Conservation (phyloP, 805 yeast species). For the Candida hungchunana region DNA sequence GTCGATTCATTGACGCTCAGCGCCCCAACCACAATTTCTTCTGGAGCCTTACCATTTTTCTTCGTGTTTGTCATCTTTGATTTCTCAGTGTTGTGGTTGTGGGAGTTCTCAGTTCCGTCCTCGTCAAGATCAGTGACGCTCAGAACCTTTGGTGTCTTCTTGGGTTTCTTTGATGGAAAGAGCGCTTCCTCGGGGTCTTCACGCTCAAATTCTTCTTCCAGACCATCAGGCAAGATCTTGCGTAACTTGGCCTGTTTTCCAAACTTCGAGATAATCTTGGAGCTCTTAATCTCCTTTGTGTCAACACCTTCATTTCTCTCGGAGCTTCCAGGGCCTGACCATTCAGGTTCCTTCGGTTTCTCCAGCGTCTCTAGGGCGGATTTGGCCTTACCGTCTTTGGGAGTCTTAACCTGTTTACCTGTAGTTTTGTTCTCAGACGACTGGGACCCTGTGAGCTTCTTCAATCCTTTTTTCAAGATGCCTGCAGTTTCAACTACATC, state of each 20-base stretch:
- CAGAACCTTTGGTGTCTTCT: not conserved
- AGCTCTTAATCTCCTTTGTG: not conserved
- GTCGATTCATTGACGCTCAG: not conserved
- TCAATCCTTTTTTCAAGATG: slow-evolving; percentile 4
- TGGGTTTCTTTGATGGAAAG: slow-evolving; percentile 1
- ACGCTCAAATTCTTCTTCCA: slow-evolving; percentile 6
- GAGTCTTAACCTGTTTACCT: no score
- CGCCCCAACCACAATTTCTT: not conserved
- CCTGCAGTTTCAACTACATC: slow-evolving; percentile 4
- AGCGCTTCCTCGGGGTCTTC: slow-evolving; percentile 9
- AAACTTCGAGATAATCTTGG: slow-evolving; percentile 1
- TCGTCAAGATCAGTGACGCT: not conserved
- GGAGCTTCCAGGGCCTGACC: not conserved
- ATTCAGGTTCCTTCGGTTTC: not conserved
- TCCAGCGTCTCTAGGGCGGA: no score
- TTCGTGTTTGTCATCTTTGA: not conserved
- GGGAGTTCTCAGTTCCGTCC: slow-evolving; percentile 1
- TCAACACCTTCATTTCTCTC: not conserved
- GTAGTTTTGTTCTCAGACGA: not conserved
- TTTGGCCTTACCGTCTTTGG: no score
- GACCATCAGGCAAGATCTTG: not conserved
- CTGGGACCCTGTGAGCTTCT: slow-evolving; percentile 1
- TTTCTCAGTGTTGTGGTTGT: slow-evolving; percentile 2
- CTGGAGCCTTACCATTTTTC: not conserved
- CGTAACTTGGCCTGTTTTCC: slow-evolving; percentile 3